These are phyloP conservation scores for Lactarius sp. DNA, from an alignment of 768 basidiomycete species.

Conservation along the genomic window DNA sequence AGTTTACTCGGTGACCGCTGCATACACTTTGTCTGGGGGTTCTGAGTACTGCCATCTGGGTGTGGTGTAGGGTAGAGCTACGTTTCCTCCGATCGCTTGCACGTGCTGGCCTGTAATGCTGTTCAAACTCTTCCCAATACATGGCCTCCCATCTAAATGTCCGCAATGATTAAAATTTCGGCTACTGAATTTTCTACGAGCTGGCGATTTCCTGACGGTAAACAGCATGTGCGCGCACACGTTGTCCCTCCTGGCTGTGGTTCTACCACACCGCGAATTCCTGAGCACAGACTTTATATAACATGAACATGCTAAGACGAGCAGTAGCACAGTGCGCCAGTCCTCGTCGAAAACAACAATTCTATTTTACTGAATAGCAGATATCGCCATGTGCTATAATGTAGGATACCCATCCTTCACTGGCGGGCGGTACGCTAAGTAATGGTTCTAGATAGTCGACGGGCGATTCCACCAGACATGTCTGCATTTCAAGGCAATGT, in stretches of 20 bases:
- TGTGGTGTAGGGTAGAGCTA: slow-evolving; percentile 19
- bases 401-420: slow-evolving; percentile 12
- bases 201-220: slow-evolving; percentile 22
- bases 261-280: slow-evolving; percentile 5
- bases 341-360: slow-evolving; percentile 14
- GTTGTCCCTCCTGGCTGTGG: slow-evolving; percentile 5
- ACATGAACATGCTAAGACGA: slow-evolving; percentile 1
- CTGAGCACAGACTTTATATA: slow-evolving; percentile 21
- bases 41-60: background rate
- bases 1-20: slow-evolving; percentile 2
- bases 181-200: slow-evolving; percentile 17
- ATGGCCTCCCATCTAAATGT: slow-evolving; percentile 6
- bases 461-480: slow-evolving; percentile 28
- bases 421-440: background rate
- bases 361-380: slow-evolving; percentile 4
- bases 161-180: slow-evolving; percentile 21
- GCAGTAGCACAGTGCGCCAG: background rate
- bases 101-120: slow-evolving; percentile 4
- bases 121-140: slow-evolving; percentile 3
- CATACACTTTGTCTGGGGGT: slow-evolving; percentile 3
- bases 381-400: slow-evolving; percentile 26
- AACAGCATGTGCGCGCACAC: slow-evolving; percentile 19
- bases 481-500: slow-evolving; percentile 29
- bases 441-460: slow-evolving; percentile 26
- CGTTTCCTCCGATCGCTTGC: slow-evolving; percentile 17